A percentile compares a stretch with the other conserved stretches of the same genome.
These are phyloP conservation scores for Diaporthe ilicicola DNA, from an alignment of 2,329 filamentous ascomycete species.

Conservation along the genomic window DNA sequence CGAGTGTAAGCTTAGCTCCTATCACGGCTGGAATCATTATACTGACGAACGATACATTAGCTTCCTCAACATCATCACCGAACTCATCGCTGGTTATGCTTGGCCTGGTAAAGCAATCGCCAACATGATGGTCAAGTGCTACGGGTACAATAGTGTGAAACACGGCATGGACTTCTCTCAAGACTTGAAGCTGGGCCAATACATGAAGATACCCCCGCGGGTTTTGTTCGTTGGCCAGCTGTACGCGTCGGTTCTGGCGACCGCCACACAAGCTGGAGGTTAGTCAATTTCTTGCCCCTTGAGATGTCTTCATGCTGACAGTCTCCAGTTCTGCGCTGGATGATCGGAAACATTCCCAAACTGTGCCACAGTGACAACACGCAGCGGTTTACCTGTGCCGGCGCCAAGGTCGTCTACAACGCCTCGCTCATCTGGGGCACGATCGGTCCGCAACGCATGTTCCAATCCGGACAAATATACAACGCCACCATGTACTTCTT, in stretches of 20 bases:
- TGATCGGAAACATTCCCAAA: conserved; percentile 41
- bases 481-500: conserved; percentile 44
- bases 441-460: conserved; percentile 45
- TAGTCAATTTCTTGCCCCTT: not conserved
- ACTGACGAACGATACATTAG: not conserved
- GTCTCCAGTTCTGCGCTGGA: conserved; percentile 37
- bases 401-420: conserved; percentile 45
- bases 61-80: conserved; percentile 45
- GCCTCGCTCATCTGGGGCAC: conserved; percentile 45
- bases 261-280: conserved; percentile 44
- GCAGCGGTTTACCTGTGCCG: conserved; percentile 44
- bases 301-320: not conserved
- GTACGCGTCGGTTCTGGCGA: conserved; percentile 44
- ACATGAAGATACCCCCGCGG: conserved; percentile 44
- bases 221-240: conserved; percentile 46
- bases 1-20: conserved; percentile 31
- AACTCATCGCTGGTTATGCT: conserved; percentile 44
- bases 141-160: conserved; percentile 45
- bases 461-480: conserved; percentile 42
- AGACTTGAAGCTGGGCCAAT: conserved; percentile 44
- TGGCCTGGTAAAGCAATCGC: conserved; percentile 43
- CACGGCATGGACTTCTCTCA: conserved; percentile 45
- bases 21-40: not conserved
- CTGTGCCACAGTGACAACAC: conserved; percentile 42
- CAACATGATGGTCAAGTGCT: conserved; percentile 46